phyloP scores from a whole-genome alignment of 2,329 filamentous ascomycete species.

The Xylaria hypoxylon region DNA sequence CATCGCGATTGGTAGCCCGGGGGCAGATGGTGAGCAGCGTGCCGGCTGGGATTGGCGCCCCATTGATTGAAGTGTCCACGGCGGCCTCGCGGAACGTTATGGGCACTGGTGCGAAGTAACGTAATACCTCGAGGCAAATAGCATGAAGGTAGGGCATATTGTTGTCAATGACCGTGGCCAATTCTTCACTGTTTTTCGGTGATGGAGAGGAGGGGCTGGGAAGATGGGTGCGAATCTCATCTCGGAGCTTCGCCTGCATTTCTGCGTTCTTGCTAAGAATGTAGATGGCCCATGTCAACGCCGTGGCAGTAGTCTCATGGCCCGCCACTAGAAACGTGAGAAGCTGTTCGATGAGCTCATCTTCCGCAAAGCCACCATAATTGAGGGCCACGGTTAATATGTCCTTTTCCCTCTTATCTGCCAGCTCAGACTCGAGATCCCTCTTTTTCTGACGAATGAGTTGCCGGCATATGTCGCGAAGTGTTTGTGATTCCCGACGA shows the following conservation, averaged over 20 bases:
- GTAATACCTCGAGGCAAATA: slow-evolving; percentile 37
- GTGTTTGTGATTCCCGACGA: slow-evolving; percentile 18
- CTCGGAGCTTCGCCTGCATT: slow-evolving; percentile 38
- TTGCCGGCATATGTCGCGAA: slow-evolving; percentile 36
- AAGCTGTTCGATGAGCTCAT: slow-evolving; percentile 40
- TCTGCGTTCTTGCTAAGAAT: slow-evolving; percentile 33
- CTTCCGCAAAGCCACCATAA: slow-evolving; percentile 39
- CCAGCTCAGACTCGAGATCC: slow-evolving; percentile 36
- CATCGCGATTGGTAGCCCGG: slow-evolving; percentile 33
- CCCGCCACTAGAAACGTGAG: slow-evolving; percentile 39
- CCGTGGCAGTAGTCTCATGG: slow-evolving; percentile 38
- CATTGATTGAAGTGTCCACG: slow-evolving; percentile 36
- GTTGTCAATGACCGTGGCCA: slow-evolving; percentile 33
- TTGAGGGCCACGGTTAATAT: slow-evolving; percentile 40
- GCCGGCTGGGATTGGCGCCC: slow-evolving; percentile 33
- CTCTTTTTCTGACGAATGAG: slow-evolving; percentile 38
- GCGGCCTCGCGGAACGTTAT: slow-evolving; percentile 36
- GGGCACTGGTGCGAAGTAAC: slow-evolving; percentile 37
- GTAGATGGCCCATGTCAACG: slow-evolving; percentile 37
- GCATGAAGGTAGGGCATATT: slow-evolving; percentile 39
- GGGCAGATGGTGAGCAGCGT: slow-evolving; percentile 35
- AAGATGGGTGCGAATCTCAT: slow-evolving; percentile 37
- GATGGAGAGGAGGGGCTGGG: slow-evolving; percentile 23
- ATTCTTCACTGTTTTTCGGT: slow-evolving; percentile 11
- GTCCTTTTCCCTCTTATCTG: slow-evolving; percentile 36